Evolutionary conservation across 768 basidiomycete species (phyloP).

Genomic region (Termitomyces sp.): DNA sequence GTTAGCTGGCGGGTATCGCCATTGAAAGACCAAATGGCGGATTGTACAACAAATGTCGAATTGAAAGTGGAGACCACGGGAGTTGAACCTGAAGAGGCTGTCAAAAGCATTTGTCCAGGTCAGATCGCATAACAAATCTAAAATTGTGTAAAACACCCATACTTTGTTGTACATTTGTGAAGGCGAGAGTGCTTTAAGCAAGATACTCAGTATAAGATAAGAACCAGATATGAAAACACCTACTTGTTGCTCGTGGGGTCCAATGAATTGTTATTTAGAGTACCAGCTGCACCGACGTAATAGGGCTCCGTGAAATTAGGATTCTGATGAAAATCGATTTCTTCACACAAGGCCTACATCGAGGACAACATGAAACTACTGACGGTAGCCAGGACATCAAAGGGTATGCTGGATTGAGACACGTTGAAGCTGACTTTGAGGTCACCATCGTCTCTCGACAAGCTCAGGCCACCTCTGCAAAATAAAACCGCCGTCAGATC

Average conservation of each 20-base stretch:
- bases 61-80: constrained; percentile 22
- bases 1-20: constrained; percentile 33
- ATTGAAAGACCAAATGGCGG: constrained; percentile 45
- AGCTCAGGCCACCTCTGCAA: constrained; percentile 32
- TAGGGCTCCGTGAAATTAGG: constrained; percentile 32
- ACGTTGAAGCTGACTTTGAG: constrained; percentile 29
- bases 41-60: constrained; percentile 28
- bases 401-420: constrained; percentile 20
- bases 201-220: not conserved
- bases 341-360: not conserved
- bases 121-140: not conserved
- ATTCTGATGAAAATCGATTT: constrained; percentile 30
- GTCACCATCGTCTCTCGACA: constrained; percentile 24
- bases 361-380: constrained; percentile 5
- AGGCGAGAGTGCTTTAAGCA: constrained; percentile 25
- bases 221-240: not conserved
- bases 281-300: constrained; percentile 34
- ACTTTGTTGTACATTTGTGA: constrained; percentile 36
- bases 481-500: not conserved
- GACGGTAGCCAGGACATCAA: constrained; percentile 36
- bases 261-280: constrained; percentile 5
- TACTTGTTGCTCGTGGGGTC: constrained; percentile 18
- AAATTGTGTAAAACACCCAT: constrained; percentile 7
- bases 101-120: not conserved
- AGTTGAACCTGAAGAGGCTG: constrained; percentile 30